Evolutionary conservation across 192 early-diverging fungal species (phyloP), one percentile per base, ranked within the genome.

Genomic region (Cetraspora pellucida): DNA sequence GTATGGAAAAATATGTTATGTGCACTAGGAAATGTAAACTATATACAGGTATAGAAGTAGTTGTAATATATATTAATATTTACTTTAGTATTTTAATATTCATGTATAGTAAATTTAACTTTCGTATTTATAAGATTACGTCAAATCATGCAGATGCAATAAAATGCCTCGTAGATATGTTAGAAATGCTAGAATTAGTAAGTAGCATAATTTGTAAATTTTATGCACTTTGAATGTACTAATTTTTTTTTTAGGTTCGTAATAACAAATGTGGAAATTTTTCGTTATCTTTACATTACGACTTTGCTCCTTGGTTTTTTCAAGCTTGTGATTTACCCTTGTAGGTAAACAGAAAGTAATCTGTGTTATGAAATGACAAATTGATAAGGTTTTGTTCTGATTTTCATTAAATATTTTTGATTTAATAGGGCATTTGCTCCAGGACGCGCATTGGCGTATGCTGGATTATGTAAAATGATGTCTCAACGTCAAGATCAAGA

Each of bases 1-100:
- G 60, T 89, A 9, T 96, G 94, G 94, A 94, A 95, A 63, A 94
- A 94, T 67, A 82, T 95, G 71, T 71, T 96, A 16, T 92, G 91
- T 78, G 80, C 90, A 8, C 64, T 95, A 31, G 95, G 95, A 0
- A 89, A 94, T 72, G 55, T 93, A 6, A 94, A 94, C 66, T 61
- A 84, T 11, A 92, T 95, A 30, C 65, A 87, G 79, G 89, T 91
- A 81, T 31, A 44, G 17, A 50, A 72, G 16, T 63, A 17, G 14
- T 37, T 52, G 19, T 54, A 10, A 7, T 14, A n/a, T n/a, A n/a
- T n/a, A n/a, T n/a, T n/a, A n/a, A n/a, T n/a, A n/a, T n/a, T n/a
- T n/a, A n/a, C n/a, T n/a, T n/a, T n/a, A n/a, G n/a, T n/a, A n/a
- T n/a, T n/a, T n/a, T n/a, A n/a, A n/a, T n/a, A n/a, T n/a, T n/a